phyloP scores from a whole-genome alignment of 1,284 basidiomycete species.

The Pulveroboletus ridleyi region DNA sequence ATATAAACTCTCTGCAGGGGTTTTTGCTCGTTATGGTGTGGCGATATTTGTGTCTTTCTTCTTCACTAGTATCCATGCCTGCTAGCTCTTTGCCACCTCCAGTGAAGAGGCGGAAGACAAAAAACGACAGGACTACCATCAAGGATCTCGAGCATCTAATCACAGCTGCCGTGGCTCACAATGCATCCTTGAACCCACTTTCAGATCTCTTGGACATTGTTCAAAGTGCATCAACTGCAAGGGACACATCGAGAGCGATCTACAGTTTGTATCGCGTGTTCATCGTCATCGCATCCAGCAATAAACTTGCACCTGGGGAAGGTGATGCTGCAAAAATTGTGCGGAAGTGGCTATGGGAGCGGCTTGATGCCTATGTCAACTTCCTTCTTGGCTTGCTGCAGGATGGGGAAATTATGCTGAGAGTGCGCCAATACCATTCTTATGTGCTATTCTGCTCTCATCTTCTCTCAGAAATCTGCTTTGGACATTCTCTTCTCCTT shows the following conservation, averaged over 20 bases:
- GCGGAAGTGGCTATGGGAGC: slow-evolving; percentile 78
- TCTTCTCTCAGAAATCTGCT: slow-evolving; percentile 64
- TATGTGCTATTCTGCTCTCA: slow-evolving; percentile 10
- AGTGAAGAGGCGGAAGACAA: slow-evolving; percentile 60
- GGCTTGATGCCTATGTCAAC: slow-evolving; percentile 70
- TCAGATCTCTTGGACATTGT: slow-evolving; percentile 77
- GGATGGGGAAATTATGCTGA: slow-evolving; percentile 71
- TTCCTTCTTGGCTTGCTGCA: slow-evolving; percentile 74
- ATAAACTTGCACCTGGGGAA: slow-evolving; percentile 55
- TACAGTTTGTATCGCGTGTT: slow-evolving; percentile 88
- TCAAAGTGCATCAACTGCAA: slow-evolving; percentile 48
- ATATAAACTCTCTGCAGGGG: slow-evolving; percentile 6
- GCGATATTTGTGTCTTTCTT: neutral
- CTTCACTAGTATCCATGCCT: slow-evolving; percentile 29
- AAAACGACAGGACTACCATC: slow-evolving; percentile 40
- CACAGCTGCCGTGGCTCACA: slow-evolving; percentile 52
- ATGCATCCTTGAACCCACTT: slow-evolving; percentile 80
- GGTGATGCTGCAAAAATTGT: slow-evolving; percentile 70
- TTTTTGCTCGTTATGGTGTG: slow-evolving; percentile 19
- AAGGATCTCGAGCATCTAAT: slow-evolving; percentile 59
- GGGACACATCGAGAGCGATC: slow-evolving; percentile 74
- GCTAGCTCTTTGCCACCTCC: slow-evolving; percentile 59
- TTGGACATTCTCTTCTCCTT: slow-evolving; percentile 85
- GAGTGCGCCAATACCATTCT: slow-evolving; percentile 47
- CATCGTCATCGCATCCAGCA: slow-evolving; percentile 65